Conservation (phyloP, 2,329 filamentous ascomycete species). For the Pseudogymnoascus sp. region DNA sequence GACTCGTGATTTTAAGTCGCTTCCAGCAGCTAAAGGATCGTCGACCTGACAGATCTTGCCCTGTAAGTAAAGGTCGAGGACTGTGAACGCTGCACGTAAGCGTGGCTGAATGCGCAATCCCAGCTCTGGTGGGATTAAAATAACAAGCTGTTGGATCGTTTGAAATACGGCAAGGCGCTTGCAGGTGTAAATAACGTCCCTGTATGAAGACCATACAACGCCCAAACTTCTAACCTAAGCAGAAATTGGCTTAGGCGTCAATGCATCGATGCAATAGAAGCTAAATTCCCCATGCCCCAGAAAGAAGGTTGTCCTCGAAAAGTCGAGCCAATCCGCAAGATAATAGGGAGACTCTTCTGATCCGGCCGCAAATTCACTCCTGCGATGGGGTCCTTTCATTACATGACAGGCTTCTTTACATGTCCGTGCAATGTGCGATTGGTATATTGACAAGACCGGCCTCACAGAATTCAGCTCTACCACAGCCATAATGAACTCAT, state of each 20-base stretch:
- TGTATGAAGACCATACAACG: not conserved
- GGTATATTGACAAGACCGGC: not conserved
- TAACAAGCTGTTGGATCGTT: not conserved
- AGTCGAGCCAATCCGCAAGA: not conserved
- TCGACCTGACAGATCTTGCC: not conserved
- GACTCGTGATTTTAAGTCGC: not conserved
- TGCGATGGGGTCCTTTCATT: not conserved
- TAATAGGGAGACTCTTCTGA: not conserved
- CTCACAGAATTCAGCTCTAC: not conserved
- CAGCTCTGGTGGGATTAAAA: not conserved
- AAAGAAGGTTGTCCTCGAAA: not conserved
- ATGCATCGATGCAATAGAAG: not conserved
- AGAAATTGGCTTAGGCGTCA: not conserved
- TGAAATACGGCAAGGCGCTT: not conserved
- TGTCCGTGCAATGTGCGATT: not conserved
- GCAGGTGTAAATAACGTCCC: not conserved
- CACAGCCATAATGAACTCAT: not conserved
- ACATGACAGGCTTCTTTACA: not conserved
- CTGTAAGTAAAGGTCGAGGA: not conserved
- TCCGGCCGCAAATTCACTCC: not conserved
- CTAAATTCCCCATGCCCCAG: not conserved
- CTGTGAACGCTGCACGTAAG: not conserved
- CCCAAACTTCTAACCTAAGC: not conserved
- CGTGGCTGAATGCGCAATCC: not conserved
- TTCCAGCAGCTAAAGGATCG: not conserved